Evolutionary conservation across 805 yeast species (phyloP).

Genomic region (Yarrowia divulgata): DNA sequence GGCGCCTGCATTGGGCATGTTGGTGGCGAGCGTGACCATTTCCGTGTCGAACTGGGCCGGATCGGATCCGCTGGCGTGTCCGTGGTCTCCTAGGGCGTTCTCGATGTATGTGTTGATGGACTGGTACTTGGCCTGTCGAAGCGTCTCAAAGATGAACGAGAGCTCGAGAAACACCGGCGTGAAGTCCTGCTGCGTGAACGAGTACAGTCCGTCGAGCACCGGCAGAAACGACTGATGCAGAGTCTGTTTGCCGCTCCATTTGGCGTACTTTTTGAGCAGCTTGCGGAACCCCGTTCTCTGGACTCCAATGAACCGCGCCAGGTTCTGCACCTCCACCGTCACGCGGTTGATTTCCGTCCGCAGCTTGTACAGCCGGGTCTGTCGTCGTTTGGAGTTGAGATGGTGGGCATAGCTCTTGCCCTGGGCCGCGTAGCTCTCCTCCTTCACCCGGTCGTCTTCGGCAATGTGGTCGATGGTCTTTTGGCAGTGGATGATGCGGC

Average conservation of each 20-base stretch:
- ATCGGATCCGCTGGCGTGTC: neutral
- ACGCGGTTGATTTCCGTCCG: conserved; percentile 54
- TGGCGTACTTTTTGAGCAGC: conserved; percentile 71
- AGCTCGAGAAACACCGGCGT: conserved; percentile 67
- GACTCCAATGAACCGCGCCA: conserved; percentile 72
- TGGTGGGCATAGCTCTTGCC: conserved; percentile 19
- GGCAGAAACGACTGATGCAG: conserved; percentile 47
- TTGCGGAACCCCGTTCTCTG: conserved; percentile 78
- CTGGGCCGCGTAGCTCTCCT: conserved; percentile 8
- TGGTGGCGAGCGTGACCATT: conserved; percentile 44
- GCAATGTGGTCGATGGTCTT: conserved; percentile 50
- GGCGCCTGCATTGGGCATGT: conserved; percentile 50
- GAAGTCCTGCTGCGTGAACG: conserved; percentile 68
- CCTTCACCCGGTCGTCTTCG: conserved; percentile 41
- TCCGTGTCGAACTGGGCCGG: conserved; percentile 50
- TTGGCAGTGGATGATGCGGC: conserved; percentile 55
- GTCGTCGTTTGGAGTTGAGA: conserved; percentile 42
- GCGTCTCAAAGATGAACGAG: conserved; percentile 60
- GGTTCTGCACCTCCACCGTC: conserved; percentile 63
- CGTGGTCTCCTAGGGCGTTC: neutral
- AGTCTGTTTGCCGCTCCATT: conserved; percentile 52
- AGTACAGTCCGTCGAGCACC: conserved; percentile 56
- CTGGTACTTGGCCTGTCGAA: conserved; percentile 49
- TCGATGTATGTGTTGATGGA: conserved; percentile 38
- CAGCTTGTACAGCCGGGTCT: conserved; percentile 45